Evolutionary conservation across 345 rosid species (phyloP), one percentile per base, ranked within the genome.

Genomic region (Boechera stricta): DNA sequence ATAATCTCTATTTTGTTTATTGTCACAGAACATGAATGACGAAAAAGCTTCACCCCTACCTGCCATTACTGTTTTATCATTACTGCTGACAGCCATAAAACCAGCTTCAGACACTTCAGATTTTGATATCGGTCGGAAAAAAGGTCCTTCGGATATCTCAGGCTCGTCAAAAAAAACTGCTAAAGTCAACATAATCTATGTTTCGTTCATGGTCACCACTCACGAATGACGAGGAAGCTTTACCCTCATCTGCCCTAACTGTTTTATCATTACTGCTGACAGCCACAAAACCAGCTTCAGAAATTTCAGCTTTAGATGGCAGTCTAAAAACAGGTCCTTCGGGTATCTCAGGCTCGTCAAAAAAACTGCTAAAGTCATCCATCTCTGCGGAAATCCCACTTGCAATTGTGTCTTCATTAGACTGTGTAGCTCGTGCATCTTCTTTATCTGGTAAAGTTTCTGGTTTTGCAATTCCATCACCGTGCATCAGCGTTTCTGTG

Each of bases 161-260:
- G 97, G 98, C 84, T 94, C 98, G 52, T 85, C 86, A 64, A 92
- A 92, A 92, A 73, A 94, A 84, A 70, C 85, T 95, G 31, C 94
- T 92, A 79, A 92, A 79, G 61, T 93, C 95, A 72, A 84, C 88
- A 82, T 88, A 89, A 39, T 85, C 92, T 36, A 61, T 62, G 79
- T 87, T 88, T 29, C 39, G 67, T 12, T 87, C 90, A 81, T 83
- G 85, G 49, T 81, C 72, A 26, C 44, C 64, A 45, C 85, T 82
- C 53, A 72, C 80, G 74, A 53, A 73, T 35, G 86, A 78, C 6
- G 91, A 86, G 16, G 86, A 83, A 49, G 82, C 82, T 66, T 75
- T 87, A 59, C 81, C 84, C 69, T 74, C 84, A 33, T 70, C 89
- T 64, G 64, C 74, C 10, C 4, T 7, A 61, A 60, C 77, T 48